phyloP scores from a whole-genome alignment of 176 grass and related monocot genomes.

The Sorghum bicolor region DNA sequence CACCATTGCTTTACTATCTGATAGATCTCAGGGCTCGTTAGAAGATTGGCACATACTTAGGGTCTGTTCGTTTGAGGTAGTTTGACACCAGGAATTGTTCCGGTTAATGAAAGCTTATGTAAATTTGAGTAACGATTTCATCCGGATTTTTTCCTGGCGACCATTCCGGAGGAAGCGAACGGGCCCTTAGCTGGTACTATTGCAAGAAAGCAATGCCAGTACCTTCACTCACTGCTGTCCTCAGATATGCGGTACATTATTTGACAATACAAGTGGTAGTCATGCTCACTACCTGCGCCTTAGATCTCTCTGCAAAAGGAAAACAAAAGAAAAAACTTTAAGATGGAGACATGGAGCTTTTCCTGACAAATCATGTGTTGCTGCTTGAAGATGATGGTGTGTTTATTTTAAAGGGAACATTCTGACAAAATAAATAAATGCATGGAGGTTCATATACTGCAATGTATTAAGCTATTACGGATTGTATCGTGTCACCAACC shows the following conservation, averaged over 20 bases:
- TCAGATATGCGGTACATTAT: neutral
- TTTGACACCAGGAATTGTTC: no score
- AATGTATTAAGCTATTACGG: neutral
- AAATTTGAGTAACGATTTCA: no score
- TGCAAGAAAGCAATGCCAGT: neutral
- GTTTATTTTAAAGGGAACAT: neutral
- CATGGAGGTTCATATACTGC: neutral
- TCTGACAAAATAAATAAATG: neutral
- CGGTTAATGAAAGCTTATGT: no score
- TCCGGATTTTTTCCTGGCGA: no score
- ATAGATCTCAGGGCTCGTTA: neutral
- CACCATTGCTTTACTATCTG: neutral
- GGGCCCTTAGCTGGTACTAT: neutral
- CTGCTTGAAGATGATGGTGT: neutral
- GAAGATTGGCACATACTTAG: neutral
- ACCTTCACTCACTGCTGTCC: neutral
- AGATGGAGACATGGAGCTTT: neutral
- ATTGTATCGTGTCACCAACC: neutral
- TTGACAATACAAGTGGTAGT: neutral
- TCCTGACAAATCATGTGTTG: neutral
- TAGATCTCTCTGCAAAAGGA: constrained; percentile 64
- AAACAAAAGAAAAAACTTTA: neutral
- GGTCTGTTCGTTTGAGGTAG: no score
- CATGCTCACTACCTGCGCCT: constrained; percentile 45
- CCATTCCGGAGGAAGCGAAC: no score